Evolutionary conservation across 169 alveolate genomes (phyloP).

Genomic region (Cryptosporidium meleagridis): DNA sequence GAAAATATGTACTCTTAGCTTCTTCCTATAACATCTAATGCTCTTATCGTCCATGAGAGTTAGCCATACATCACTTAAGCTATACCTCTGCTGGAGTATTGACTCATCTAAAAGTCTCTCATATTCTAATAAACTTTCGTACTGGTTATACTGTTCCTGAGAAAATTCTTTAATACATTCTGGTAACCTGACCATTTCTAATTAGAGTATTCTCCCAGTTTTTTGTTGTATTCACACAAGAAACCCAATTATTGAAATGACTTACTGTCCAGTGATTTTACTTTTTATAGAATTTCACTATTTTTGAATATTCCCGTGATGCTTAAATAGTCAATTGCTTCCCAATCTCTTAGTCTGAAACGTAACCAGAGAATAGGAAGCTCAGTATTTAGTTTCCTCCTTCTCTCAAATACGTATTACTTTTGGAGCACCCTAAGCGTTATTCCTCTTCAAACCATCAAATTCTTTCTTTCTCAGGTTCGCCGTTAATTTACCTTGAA

Average conservation of each 20-base stretch:
- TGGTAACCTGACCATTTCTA: conserved; percentile 47
- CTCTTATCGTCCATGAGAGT: conserved; percentile 72
- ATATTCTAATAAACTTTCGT: conserved; percentile 47
- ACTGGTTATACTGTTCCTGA: conserved; percentile 37
- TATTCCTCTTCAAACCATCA: not conserved
- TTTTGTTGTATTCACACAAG: not conserved
- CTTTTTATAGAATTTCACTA: not conserved
- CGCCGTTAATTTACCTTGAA: not conserved
- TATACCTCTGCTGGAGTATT: conserved; percentile 60
- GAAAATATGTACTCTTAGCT: conserved; percentile 76
- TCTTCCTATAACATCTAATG: conserved; percentile 67
- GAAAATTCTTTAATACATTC: conserved; percentile 60
- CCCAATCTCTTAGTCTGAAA: not conserved
- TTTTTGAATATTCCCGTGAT: no score
- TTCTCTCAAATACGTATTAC: not conserved
- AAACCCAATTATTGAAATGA: not conserved
- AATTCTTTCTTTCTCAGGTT: not conserved
- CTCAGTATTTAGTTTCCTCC: not conserved
- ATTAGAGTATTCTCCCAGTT: not conserved
- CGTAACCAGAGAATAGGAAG: not conserved
- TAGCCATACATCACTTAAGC: conserved; percentile 73
- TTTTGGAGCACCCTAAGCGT: no score
- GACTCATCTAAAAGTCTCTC: conserved; percentile 68
- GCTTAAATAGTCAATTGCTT: not conserved
- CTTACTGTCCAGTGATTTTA: not conserved